These are phyloP conservation scores for Ailanthus altissimus DNA, from an alignment of 345 rosid species.

Conservation along the genomic window DNA sequence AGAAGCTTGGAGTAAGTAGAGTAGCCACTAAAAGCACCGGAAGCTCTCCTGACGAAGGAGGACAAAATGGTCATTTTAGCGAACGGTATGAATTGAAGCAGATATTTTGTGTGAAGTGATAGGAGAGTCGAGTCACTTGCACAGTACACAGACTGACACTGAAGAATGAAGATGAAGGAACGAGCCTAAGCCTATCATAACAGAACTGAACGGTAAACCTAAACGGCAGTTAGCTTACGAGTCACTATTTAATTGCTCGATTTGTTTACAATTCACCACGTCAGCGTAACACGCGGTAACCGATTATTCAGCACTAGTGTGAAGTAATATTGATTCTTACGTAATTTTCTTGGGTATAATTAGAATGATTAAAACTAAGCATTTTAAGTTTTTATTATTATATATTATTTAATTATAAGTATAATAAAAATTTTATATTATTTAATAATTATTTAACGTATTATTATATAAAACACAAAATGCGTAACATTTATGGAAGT, in stretches of 20 bases:
- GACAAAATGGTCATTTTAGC: conserved; percentile 51
- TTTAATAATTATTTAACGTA: too few species aligned
- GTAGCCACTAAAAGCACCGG: conserved; percentile 42
- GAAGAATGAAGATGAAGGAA: background rate
- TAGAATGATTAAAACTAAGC: too few species aligned
- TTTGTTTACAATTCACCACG: background rate
- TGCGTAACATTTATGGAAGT: too few species aligned
- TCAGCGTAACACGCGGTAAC: background rate
- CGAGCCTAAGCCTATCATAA: too few species aligned
- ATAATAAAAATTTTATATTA: too few species aligned
- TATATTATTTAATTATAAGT: too few species aligned
- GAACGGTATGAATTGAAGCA: background rate
- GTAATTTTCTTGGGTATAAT: too few species aligned
- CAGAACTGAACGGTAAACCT: background rate
- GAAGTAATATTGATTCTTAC: too few species aligned
- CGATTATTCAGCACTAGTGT: background rate
- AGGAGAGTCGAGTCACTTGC: background rate
- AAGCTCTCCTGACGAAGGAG: conserved; percentile 65
- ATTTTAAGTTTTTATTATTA: too few species aligned
- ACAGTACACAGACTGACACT: background rate
- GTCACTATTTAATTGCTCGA: background rate
- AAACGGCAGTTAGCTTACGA: background rate
- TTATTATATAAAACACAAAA: too few species aligned
- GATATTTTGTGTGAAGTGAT: background rate
- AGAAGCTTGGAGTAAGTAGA: conserved; percentile 58